A percentile compares a stretch with the other conserved stretches of the same genome.
These are phyloP conservation scores for Pistacia vera DNA, from an alignment of 345 rosid species.

Conservation along the genomic window DNA sequence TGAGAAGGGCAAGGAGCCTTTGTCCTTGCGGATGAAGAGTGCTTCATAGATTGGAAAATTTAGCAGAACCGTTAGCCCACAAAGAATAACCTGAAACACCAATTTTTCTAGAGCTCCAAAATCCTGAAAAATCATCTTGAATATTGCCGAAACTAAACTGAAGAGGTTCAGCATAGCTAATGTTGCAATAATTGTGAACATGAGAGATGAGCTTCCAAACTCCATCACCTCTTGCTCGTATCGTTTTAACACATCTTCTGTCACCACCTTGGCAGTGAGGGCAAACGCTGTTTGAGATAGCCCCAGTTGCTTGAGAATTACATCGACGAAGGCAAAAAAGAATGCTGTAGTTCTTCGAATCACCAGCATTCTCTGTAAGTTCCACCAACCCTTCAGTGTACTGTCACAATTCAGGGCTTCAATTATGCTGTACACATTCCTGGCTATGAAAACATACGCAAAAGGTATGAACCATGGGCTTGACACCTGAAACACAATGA, in stretches of 20 bases:
- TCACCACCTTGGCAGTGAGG: conserved; percentile 40
- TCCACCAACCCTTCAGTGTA: conserved; percentile 14
- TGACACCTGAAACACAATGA: conserved; percentile 12
- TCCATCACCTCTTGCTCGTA: conserved; percentile 44
- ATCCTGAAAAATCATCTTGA: neutral
- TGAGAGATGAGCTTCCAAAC: conserved; percentile 36
- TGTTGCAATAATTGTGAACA: conserved; percentile 39
- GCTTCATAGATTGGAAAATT: conserved; percentile 38
- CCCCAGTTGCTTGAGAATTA: conserved; percentile 30
- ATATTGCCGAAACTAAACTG: conserved; percentile 23
- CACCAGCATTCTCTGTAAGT: conserved; percentile 30
- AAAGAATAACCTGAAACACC: conserved; percentile 20
- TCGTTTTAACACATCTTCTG: conserved; percentile 37
- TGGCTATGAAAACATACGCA: conserved; percentile 21
- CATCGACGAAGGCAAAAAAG: conserved; percentile 11
- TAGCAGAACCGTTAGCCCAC: conserved; percentile 32
- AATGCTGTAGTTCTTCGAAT: conserved; percentile 2
- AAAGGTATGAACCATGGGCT: conserved; percentile 25
- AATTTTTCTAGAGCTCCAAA: conserved; percentile 7
- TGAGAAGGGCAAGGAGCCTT: conserved; percentile 30
- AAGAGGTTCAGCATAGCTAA: conserved; percentile 45
- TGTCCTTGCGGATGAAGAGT: conserved; percentile 36
- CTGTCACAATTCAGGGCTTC: conserved; percentile 13
- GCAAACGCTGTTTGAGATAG: conserved; percentile 31
- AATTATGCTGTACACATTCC: conserved; percentile 9